Evolutionary conservation across 2,329 filamentous ascomycete genomes (phyloP), one percentile per base, ranked within the genome.

Genomic region (Cercospora zeina): DNA sequence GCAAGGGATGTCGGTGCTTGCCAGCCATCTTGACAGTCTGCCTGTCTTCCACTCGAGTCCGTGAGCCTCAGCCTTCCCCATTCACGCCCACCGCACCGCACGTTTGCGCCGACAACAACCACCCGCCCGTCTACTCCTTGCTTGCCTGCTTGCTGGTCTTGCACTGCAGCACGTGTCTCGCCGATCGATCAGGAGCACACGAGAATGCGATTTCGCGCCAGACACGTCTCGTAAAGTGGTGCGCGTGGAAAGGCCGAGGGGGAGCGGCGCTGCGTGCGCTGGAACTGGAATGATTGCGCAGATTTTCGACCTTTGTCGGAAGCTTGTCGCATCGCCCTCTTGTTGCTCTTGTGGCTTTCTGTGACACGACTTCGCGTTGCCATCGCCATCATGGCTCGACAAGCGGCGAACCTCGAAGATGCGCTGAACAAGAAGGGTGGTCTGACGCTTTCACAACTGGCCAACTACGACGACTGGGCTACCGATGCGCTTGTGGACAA

Each of bases 401-500:
- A 71, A 47, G 68, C 72, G 21, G 72, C 70, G 57, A 68, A 80
- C 62, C 72, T 80, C 58, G 76, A 77, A 69, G 73, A 75, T 75
- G 77, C 77, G 73, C 70, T 78, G 67, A 67, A 79, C 64, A 85
- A 89, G 77, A 89, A 84, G 79, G 87, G 89, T 73, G 86, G 87
- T 65, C 82, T 99, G 70, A 96, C 92, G 7, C 82, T 97, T 70
- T 87, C 88, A 64, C 93, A 96, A 81, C 81, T 99, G 71, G 89
- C 92, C 33, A 89, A 89, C 54, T 97, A 97, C 80, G 95, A 99
- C 79, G 95, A 99, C 77, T 88, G 97, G 67, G 82, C 96, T 65
- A 99, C 95, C 7, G 95, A 99, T 83, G 90, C 91, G 69, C 86
- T 99, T 58, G 88, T 99, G 64, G 95, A 99, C 78, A 91, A 93